Conservation (phyloP, 371 early-diverging fungal species). For the Chytridium lagenaria region DNA sequence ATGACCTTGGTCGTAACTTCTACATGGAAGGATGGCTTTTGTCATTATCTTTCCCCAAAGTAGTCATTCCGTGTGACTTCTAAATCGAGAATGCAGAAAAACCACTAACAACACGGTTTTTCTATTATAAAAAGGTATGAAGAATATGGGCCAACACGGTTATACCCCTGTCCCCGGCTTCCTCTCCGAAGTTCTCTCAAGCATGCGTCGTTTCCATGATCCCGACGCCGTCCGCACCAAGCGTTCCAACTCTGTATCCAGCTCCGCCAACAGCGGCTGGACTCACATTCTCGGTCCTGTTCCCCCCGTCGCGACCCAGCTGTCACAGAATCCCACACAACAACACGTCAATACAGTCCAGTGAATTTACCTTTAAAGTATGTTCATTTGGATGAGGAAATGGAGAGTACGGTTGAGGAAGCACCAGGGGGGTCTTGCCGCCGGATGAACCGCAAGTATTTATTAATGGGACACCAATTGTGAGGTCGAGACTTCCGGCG, state of each 20-base stretch:
- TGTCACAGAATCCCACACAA: no score
- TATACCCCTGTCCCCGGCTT: constrained; percentile 50
- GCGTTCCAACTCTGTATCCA: neutral
- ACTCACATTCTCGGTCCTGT: constrained; percentile 14
- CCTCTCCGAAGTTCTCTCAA: constrained; percentile 76
- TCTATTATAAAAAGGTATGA: constrained; percentile 23
- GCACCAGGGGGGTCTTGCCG: neutral
- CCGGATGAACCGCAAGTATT: constrained; percentile 26
- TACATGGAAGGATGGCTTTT: no score
- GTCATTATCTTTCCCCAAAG: no score
- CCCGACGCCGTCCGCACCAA: constrained; percentile 38
- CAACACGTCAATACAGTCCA: constrained; percentile 27
- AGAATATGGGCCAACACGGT: constrained; percentile 30
- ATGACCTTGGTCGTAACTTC: no score
- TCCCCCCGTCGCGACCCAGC: no score
- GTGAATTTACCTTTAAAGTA: constrained; percentile 46
- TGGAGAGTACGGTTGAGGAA: constrained; percentile 3
- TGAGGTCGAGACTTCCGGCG: constrained; percentile 49
- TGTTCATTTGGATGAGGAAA: constrained; percentile 1
- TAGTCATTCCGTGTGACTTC: no score
- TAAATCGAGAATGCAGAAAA: no score
- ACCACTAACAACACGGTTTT: constrained; percentile 60
- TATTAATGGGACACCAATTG: constrained; percentile 53
- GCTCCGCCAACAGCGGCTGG: neutral
- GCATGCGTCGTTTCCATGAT: constrained; percentile 89